Base-by-base conservation (phyloP, 208 protist genomes). In the Acanthamoeba royreba region DNA sequence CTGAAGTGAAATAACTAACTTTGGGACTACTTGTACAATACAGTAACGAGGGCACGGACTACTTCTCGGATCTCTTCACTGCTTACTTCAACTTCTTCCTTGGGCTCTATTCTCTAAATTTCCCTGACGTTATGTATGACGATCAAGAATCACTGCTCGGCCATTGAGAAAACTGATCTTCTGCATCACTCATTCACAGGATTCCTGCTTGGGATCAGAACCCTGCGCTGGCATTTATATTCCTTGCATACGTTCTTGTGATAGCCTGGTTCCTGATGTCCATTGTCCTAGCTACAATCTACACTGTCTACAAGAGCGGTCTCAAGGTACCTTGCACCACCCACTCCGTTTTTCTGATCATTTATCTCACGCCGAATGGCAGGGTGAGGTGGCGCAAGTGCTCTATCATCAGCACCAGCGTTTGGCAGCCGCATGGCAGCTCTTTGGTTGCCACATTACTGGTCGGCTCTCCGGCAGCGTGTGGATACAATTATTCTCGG, bases 251-350 rank as follows among this genome's bases (percentile, higher is more conserved):
- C 22, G 79, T 87, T n/a, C 31, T 87, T 0, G 46, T 87, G 13
- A 45, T 87, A 2, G 25, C 79, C 49, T 87, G 43, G 79, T 87
- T 87, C 79, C 19, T 87, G 8, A 87, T 87, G 79, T 17, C 46
- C 42, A 61, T 87, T 31, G 79, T 87, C 43, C 79, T 87, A 5
- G 79, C 46, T 35, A 87, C 79, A 4, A 87, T 87, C 79, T 87
- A 87, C 79, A 87, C 43, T 4, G 79, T 61, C 46, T 87, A 87
- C 79, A 87, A 87, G 79, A 58, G 49, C n/a, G 79, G 79, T 4
- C 79, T 87, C 43, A 87, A 87, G 79, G 74, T 85, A 49, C 4
- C 5, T 15, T n/a, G 8, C 66, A 77, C 22, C 35, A 43, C n/a
- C n/a, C n/a, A n/a, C n/a, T n/a, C n/a, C n/a, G n/a, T n/a, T n/a